phyloP scores from a whole-genome alignment of 2,329 filamentous ascomycete species.

The Cladosporium sp. region DNA sequence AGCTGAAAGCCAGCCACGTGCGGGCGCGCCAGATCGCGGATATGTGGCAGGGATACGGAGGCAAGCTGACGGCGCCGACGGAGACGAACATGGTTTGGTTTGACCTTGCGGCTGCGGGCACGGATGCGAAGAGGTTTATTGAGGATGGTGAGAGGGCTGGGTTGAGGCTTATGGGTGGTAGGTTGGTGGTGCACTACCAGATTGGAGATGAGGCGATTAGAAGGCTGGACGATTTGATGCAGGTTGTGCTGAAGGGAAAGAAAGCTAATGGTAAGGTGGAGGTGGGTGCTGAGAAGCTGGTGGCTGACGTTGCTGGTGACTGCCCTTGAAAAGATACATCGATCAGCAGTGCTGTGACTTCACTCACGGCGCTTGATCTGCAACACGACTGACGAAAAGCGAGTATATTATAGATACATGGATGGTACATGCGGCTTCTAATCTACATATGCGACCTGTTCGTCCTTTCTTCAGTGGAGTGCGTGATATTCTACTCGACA shows the following conservation, averaged over 20 bases:
- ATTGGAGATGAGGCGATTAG: conserved; percentile 66
- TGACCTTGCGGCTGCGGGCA: conserved; percentile 65
- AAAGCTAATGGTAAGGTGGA: conserved; percentile 31
- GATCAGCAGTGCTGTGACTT: background rate
- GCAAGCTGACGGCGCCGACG: conserved; percentile 66
- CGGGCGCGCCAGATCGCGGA: conserved; percentile 64
- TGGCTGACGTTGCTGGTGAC: conserved; percentile 16
- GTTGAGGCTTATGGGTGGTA: conserved; percentile 57
- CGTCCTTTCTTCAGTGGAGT: conserved; percentile 4
- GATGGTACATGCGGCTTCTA: conserved; percentile 2
- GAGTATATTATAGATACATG: conserved; percentile 8
- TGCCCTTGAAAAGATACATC: background rate
- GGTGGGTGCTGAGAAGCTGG: conserved; percentile 26
- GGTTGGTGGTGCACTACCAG: conserved; percentile 73
- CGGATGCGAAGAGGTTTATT: conserved; percentile 56
- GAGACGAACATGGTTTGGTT: conserved; percentile 95
- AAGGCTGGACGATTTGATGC: conserved; percentile 59
- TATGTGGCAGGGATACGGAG: conserved; percentile 70
- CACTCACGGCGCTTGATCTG: background rate
- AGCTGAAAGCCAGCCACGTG: conserved; percentile 61
- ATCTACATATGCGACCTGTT: background rate
- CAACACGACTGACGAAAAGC: background rate
- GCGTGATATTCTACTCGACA: background rate
- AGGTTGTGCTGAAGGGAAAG: conserved; percentile 37
- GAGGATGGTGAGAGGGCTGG: conserved; percentile 60